phyloP scores from a whole-genome alignment of 495 filamentous ascomycete genomes.

The Xylaria nigripes region DNA sequence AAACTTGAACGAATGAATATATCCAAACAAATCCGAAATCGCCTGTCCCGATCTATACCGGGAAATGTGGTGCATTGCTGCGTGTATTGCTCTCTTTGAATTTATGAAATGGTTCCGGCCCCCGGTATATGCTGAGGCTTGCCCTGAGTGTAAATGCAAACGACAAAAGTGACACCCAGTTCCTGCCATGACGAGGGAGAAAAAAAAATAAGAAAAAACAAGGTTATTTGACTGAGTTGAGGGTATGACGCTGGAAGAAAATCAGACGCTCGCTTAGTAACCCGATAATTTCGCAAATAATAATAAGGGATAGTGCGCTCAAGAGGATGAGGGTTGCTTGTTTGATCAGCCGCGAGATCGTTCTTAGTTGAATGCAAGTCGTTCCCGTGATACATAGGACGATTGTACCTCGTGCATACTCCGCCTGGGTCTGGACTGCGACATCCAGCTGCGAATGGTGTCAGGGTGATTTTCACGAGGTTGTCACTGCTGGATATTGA shows the following conservation, averaged over 20 bases:
- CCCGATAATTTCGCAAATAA: conserved; percentile 1
- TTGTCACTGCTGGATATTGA: conserved; percentile 34
- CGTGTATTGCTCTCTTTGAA: conserved; percentile 38
- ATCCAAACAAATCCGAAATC: conserved; percentile 21
- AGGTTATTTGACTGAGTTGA: conserved; percentile 37
- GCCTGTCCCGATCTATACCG: conserved; percentile 39
- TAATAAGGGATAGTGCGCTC: conserved; percentile 5
- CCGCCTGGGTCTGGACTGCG: conserved; percentile 14
- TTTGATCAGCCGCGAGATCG: conserved; percentile 25
- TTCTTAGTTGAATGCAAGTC: conserved; percentile 27
- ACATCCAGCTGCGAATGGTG: conserved; percentile 11
- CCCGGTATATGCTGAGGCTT: conserved; percentile 31
- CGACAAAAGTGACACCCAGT: conserved; percentile 37
- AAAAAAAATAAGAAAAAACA: conserved; percentile 14
- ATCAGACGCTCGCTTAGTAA: conserved; percentile 35
- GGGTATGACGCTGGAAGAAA: conserved; percentile 26
- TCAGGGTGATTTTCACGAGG: conserved; percentile 18
- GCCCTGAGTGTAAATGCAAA: conserved; percentile 42
- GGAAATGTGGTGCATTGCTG: conserved; percentile 45
- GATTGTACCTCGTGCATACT: conserved; percentile 23
- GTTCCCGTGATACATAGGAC: too few species aligned
- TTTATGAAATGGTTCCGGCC: conserved; percentile 24
- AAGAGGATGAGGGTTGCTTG: conserved; percentile 17
- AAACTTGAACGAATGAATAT: background rate
- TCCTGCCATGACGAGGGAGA: conserved; percentile 37